phyloP scores from a whole-genome alignment of 257 asterid species.

The Nicotiana paniculata region DNA sequence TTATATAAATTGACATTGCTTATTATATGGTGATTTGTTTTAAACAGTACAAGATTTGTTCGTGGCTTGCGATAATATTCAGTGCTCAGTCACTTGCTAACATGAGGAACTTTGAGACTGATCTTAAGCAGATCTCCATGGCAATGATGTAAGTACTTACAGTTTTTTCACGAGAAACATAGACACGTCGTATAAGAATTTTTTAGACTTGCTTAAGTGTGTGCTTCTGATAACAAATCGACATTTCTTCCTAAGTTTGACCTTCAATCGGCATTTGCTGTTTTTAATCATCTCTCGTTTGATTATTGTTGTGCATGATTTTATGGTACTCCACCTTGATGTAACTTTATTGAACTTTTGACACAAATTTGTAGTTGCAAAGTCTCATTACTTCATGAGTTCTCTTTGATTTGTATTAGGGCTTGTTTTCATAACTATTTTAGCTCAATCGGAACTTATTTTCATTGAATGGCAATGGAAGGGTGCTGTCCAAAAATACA shows the following conservation, averaged over 20 bases:
- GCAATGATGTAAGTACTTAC: slow-evolving; percentile 86
- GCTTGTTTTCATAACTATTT: not conserved
- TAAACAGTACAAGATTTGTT: slow-evolving; percentile 74
- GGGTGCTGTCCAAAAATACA: not conserved
- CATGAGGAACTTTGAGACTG: slow-evolving; percentile 87
- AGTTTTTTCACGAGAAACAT: not conserved
- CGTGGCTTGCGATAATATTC: slow-evolving; percentile 92
- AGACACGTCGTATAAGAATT: not conserved
- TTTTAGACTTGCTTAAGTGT: not conserved
- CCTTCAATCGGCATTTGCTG: not conserved
- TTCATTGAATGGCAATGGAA: not conserved
- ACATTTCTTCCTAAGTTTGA: not conserved
- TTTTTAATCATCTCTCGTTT: not conserved
- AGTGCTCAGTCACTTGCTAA: slow-evolving; percentile 85
- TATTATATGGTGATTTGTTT: not conserved
- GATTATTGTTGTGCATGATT: not conserved
- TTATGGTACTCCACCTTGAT: not conserved
- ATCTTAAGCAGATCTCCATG: slow-evolving; percentile 98
- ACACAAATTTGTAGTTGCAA: not conserved
- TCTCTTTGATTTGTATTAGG: not conserved
- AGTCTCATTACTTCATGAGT: not conserved
- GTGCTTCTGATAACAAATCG: not conserved
- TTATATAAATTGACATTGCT: not conserved
- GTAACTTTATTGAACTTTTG: not conserved
- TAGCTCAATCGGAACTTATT: not conserved